Evolutionary conservation across 225 moss, liverwort and hornwort species (phyloP).

Genomic region (Neckera pumila): DNA sequence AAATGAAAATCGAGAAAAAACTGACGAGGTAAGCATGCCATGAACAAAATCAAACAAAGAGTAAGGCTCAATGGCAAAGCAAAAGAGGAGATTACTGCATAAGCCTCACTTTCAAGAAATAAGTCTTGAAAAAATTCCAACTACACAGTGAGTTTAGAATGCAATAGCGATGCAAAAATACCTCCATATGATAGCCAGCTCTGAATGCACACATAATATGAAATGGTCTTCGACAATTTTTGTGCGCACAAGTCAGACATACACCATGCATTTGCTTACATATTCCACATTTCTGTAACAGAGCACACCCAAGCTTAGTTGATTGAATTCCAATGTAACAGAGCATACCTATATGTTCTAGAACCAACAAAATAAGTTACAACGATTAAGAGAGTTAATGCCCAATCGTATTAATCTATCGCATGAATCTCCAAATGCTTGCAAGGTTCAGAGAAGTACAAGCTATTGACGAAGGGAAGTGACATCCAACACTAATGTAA

Average conservation of each 20-base stretch:
- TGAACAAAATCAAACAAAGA: neutral
- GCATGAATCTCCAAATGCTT: neutral
- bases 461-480: neutral
- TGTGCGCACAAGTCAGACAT: constrained; percentile 68
- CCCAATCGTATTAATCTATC: neutral
- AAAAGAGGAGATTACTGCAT: neutral
- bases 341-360: neutral
- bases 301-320: neutral
- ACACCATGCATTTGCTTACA: constrained; percentile 97
- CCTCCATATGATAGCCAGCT: constrained; percentile 99
- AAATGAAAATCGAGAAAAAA: neutral
- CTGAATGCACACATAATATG: constrained; percentile 96
- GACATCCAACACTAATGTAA: neutral
- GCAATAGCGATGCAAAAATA: constrained; percentile 1
- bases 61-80: neutral
- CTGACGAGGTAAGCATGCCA: neutral
- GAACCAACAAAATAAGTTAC: neutral
- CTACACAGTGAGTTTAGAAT: neutral
- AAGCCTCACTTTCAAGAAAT: neutral
- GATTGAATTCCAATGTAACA: neutral
- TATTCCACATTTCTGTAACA: constrained; percentile 67
- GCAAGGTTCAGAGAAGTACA: neutral
- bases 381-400: neutral
- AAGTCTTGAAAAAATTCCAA: neutral
- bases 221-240: constrained; percentile 78